These are phyloP conservation scores for Keqinozyma sinolaborantium DNA, from an alignment of 1,139 yeast species.

Conservation along the genomic window DNA sequence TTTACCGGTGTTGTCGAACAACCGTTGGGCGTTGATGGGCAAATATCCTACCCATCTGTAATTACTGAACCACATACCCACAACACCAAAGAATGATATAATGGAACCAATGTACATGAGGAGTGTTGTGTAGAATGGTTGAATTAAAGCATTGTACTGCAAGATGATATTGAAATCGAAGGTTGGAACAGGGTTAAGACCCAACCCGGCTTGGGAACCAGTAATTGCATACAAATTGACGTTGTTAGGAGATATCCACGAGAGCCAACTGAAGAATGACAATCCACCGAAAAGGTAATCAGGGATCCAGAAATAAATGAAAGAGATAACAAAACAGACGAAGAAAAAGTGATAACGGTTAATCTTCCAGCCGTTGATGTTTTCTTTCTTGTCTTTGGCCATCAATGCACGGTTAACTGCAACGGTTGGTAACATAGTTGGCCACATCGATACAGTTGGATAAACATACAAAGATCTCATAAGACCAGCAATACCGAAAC, in stretches of 20 bases:
- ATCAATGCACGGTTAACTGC: slow-evolving; percentile 52
- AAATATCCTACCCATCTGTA: slow-evolving; percentile 46
- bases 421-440: slow-evolving; percentile 47
- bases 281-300: slow-evolving; percentile 24
- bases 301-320: slow-evolving; percentile 28
- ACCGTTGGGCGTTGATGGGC: slow-evolving; percentile 47
- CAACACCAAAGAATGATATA: slow-evolving; percentile 35
- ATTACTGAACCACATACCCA: slow-evolving; percentile 47
- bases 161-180: slow-evolving; percentile 44
- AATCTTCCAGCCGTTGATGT: slow-evolving; percentile 29
- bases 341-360: slow-evolving; percentile 26
- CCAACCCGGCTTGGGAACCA: slow-evolving; percentile 50
- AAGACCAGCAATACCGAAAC: slow-evolving; percentile 60
- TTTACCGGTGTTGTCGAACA: slow-evolving; percentile 45
- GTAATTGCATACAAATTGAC: slow-evolving; percentile 51
- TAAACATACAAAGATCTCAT: slow-evolving; percentile 51
- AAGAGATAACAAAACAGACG: slow-evolving; percentile 16
- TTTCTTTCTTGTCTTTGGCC: slow-evolving; percentile 34
- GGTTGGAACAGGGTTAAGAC: slow-evolving; percentile 51
- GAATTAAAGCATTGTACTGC: slow-evolving; percentile 15
- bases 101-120: slow-evolving; percentile 38
- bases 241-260: slow-evolving; percentile 28
- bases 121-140: slow-evolving; percentile 44
- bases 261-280: slow-evolving; percentile 29
- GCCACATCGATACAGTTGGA: slow-evolving; percentile 54